Evolutionary conservation across 345 rosid species (phyloP).

Genomic region (Eucalyptus marginata): DNA sequence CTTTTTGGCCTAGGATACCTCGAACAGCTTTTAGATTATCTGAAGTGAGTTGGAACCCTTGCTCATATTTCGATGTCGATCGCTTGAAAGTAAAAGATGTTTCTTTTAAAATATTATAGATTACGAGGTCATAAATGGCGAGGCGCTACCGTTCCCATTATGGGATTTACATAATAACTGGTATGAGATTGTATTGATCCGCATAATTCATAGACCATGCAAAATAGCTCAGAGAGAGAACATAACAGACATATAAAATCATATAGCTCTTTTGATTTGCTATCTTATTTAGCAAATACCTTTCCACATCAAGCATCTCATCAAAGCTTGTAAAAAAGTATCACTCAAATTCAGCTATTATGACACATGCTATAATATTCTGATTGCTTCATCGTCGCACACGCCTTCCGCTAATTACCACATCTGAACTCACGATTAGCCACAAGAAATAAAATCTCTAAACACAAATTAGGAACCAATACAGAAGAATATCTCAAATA

Average conservation of each 20-base stretch:
- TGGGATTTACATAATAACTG: not conserved
- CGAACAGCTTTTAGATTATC: too few species aligned
- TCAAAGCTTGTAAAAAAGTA: not conserved
- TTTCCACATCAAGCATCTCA: not conserved
- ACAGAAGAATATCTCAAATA: not conserved
- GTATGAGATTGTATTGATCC: not conserved
- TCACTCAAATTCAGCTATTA: not conserved
- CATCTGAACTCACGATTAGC: not conserved
- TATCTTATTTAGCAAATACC: not conserved
- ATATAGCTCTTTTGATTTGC: not conserved
- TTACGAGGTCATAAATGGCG: not conserved
- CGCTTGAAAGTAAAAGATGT: not conserved
- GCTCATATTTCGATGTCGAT: not conserved
- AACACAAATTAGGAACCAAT: not conserved
- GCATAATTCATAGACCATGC: not conserved
- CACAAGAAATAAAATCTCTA: not conserved
- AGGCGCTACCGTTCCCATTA: not conserved
- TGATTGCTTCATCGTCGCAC: not conserved
- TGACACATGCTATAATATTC: not conserved
- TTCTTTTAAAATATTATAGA: not conserved
- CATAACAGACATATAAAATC: not conserved
- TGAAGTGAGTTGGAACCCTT: too few species aligned
- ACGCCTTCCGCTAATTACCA: not conserved
- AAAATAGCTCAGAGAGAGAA: not conserved
- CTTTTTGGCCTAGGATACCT: too few species aligned